A percentile compares a stretch with the other conserved stretches of the same genome.
Conservation (phyloP, 1,284 basidiomycete species). For the Malassezia equina region DNA sequence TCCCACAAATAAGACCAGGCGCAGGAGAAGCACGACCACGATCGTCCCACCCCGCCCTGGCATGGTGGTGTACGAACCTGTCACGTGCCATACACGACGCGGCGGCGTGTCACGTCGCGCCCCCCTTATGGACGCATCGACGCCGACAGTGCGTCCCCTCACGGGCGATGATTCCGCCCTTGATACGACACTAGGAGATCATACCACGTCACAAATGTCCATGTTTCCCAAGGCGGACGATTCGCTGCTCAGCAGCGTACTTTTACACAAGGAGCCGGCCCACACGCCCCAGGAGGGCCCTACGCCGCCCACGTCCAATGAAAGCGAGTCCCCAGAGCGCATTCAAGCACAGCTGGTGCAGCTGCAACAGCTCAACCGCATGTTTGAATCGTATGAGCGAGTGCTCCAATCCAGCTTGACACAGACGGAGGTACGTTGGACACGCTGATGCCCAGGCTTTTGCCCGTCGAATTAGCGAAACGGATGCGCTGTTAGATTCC, state of each 20-base stretch:
- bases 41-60: background rate
- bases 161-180: conserved; percentile 4
- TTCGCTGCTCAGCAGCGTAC: conserved; percentile 25
- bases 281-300: conserved; percentile 9
- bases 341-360: conserved; percentile 31
- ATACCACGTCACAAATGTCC: background rate
- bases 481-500: conserved; percentile 34
- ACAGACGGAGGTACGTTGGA: conserved; percentile 35
- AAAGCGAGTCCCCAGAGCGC: conserved; percentile 26
- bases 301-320: background rate
- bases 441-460: conserved; percentile 20
- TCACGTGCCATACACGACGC: background rate
- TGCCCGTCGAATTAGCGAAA: conserved; percentile 26
- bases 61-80: background rate
- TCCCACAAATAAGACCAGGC: conserved; percentile 20
- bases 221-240: conserved; percentile 19
- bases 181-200: conserved; percentile 2
- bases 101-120: background rate
- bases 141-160: background rate
- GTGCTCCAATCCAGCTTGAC: conserved; percentile 28
- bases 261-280: conserved; percentile 15
- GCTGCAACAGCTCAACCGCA: conserved; percentile 32
- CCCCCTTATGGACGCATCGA: conserved; percentile 11
- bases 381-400: conserved; percentile 38
- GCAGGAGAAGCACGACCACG: conserved; percentile 20